Conservation (phyloP, 2,329 filamentous ascomycete species). For the Alternaria rosae region DNA sequence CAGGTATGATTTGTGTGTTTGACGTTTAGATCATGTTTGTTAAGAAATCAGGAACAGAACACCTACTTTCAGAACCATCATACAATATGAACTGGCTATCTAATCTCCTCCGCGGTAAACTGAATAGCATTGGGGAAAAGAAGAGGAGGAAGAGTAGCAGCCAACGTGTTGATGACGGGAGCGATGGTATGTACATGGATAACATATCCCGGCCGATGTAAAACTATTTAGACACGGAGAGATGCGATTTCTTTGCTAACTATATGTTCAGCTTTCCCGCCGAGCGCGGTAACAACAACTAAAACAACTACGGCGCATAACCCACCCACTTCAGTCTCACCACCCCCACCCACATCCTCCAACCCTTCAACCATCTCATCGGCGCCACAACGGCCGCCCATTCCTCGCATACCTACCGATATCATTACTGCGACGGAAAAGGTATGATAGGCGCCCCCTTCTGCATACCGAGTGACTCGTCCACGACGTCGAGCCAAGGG, state of each 20-base stretch:
- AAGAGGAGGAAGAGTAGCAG: background rate
- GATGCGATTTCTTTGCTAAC: too few species aligned
- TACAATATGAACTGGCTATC: background rate
- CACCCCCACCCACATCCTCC: background rate
- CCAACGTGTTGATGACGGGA: background rate
- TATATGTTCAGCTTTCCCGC: background rate
- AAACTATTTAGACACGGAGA: too few species aligned
- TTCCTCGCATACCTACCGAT: background rate
- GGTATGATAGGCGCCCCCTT: conserved; percentile 22
- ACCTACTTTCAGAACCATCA: background rate
- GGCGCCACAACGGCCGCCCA: background rate
- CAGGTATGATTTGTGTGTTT: too few species aligned
- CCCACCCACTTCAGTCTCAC: background rate
- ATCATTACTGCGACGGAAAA: conserved; percentile 33
- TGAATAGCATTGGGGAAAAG: background rate
- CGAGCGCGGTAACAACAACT: background rate
- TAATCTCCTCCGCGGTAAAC: background rate
- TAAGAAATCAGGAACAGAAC: background rate
- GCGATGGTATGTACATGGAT: background rate
- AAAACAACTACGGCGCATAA: background rate
- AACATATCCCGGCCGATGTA: background rate
- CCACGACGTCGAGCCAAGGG: background rate
- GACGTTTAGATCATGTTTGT: background rate
- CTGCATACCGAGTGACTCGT: background rate
- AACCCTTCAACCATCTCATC: background rate